Evolutionary conservation across 768 basidiomycete species (phyloP).

Genomic region (Termitomyces sp.): DNA sequence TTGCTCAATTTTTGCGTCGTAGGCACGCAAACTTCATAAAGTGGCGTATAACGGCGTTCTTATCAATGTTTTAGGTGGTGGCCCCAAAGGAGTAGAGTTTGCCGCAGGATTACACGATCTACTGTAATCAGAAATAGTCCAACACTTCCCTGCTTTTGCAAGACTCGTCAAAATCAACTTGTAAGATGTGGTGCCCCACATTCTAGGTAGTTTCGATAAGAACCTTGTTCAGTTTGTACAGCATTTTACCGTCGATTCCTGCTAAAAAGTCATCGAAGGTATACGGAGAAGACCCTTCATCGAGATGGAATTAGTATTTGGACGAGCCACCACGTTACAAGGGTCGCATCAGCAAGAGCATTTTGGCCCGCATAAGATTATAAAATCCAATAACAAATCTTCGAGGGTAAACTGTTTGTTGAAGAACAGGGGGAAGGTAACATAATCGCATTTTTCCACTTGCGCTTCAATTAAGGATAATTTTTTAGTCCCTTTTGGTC

Average conservation of each 20-base stretch:
- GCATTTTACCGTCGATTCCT: not conserved
- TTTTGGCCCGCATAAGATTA: not conserved
- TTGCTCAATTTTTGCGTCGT: constrained; percentile 86
- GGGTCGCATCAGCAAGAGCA: constrained; percentile 50
- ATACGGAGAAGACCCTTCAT: constrained; percentile 63
- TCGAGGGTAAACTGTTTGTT: constrained; percentile 6
- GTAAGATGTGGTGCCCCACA: constrained; percentile 77
- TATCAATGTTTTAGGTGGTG: constrained; percentile 44
- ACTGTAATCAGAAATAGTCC: constrained; percentile 56
- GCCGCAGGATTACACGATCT: constrained; percentile 80
- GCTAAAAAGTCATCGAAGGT: constrained; percentile 30
- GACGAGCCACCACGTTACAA: constrained; percentile 69
- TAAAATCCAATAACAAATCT: too few relatives aligned
- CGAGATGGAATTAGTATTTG: constrained; percentile 71
- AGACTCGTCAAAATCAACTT: constrained; percentile 67
- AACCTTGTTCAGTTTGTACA: constrained; percentile 49
- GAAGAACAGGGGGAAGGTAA: constrained; percentile 11
- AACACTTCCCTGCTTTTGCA: constrained; percentile 59
- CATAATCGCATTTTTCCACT: not conserved
- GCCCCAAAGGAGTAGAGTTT: constrained; percentile 79
- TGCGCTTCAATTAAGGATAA: not conserved
- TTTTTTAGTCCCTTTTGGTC: constrained; percentile 64
- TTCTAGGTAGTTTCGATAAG: constrained; percentile 71
- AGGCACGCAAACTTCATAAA: constrained; percentile 35
- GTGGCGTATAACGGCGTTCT: not conserved